phyloP scores from a whole-genome alignment of 208 protist genomes.

The Acanthamoeba healyi region DNA sequence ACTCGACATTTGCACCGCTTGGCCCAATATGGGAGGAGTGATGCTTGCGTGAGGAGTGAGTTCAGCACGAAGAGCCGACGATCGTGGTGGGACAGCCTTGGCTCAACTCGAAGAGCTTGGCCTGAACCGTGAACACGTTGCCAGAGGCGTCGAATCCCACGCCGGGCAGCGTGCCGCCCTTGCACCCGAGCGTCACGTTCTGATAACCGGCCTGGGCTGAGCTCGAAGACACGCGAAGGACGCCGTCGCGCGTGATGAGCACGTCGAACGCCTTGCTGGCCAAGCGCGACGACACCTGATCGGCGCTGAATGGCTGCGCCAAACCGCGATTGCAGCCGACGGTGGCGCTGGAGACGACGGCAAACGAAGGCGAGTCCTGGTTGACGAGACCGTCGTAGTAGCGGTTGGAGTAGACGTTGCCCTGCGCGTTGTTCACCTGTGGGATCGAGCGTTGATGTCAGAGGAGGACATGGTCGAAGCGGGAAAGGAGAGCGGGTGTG shows the following conservation, averaged over 20 bases:
- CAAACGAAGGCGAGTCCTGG: background rate
- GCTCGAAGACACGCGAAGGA: background rate
- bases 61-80: background rate
- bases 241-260: background rate
- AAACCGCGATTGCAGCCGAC: background rate
- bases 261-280: background rate
- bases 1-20: no score
- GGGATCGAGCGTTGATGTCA: no score
- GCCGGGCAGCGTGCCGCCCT: background rate
- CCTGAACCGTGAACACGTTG: background rate
- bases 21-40: no score
- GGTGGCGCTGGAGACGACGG: background rate
- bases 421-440: constrained; percentile 1
- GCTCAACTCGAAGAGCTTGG: background rate
- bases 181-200: background rate
- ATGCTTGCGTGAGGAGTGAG: no score
- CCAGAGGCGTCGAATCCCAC: background rate
- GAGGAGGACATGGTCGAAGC: no score
- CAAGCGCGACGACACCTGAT: background rate
- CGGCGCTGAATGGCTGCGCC: background rate
- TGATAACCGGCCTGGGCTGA: background rate
- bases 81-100: background rate
- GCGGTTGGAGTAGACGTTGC: constrained; percentile 13
- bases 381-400: constrained; percentile 18
- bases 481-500: no score